Percentiles rank a stretch among this genome's conserved stretches.
These are phyloP conservation scores for Geoglossum glabrum DNA, from an alignment of 495 filamentous ascomycete species.

Conservation along the genomic window DNA sequence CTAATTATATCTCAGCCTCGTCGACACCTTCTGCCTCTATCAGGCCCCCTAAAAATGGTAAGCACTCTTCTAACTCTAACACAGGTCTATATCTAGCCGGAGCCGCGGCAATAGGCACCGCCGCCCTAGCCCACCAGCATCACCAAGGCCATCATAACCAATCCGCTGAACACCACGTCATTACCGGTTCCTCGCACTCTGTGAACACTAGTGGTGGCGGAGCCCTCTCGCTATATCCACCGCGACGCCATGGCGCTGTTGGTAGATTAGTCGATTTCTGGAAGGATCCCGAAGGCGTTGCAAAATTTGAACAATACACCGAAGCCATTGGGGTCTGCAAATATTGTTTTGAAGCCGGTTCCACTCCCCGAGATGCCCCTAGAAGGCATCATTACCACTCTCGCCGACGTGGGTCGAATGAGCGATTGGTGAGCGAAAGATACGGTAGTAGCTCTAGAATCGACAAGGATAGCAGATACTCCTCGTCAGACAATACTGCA, in stretches of 20 bases:
- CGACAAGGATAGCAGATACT: conserved; percentile 37
- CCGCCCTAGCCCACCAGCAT: conserved; percentile 20
- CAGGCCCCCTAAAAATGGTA: conserved; percentile 16
- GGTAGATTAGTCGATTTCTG: conserved; percentile 40
- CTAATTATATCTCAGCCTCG: neutral
- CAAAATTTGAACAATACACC: conserved; percentile 52
- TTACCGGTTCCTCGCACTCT: neutral
- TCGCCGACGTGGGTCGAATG: conserved; percentile 4
- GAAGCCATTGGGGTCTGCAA: conserved; percentile 50
- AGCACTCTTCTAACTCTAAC: conserved; percentile 20
- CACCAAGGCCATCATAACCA: conserved; percentile 16
- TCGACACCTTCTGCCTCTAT: neutral
- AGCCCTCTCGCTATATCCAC: conserved; percentile 24
- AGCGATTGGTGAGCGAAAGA: conserved; percentile 10
- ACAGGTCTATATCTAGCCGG: conserved; percentile 26
- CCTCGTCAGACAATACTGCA: conserved; percentile 32
- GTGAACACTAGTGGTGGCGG: conserved; percentile 9
- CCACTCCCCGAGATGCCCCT: conserved; percentile 38
- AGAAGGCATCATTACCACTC: conserved; percentile 45
- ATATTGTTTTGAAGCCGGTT: conserved; percentile 45
- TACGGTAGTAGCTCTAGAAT: conserved; percentile 27
- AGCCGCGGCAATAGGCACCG: conserved; percentile 19
- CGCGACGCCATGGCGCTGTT: conserved; percentile 32
- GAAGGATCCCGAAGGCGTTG: conserved; percentile 46
- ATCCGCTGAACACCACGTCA: neutral